These are phyloP conservation scores for Odonthalia washingtoniensis DNA, from an alignment of 31 red algal genomes.

Conservation along the genomic window DNA sequence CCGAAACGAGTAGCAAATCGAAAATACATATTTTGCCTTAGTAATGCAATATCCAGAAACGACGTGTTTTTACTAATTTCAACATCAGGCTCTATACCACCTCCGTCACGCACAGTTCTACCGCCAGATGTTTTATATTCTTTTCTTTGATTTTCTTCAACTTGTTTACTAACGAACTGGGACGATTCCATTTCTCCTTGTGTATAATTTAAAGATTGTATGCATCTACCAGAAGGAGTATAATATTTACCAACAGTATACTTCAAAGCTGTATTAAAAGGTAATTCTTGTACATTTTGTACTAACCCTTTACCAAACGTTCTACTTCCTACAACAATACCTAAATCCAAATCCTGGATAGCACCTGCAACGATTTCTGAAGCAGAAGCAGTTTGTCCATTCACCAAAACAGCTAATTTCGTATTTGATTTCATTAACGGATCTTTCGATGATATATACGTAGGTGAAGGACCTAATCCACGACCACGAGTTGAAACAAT, in stretches of 20 bases:
- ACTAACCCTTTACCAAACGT: constrained; percentile 99
- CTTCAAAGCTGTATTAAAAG: constrained; percentile 91
- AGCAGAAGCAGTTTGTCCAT: constrained; percentile 88
- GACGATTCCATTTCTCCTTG: constrained; percentile 40
- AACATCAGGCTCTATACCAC: constrained; percentile 96
- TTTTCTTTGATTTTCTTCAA: constrained; percentile 65
- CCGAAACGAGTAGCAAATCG: constrained; percentile 89
- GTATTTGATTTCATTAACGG: constrained; percentile 36
- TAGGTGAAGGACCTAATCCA: constrained; percentile 60
- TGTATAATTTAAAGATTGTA: constrained; percentile 88
- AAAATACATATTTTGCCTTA: constrained; percentile 87
- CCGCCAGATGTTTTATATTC: constrained; percentile 84
- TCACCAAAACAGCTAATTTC: constrained; percentile 83
- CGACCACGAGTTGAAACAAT: constrained; percentile 93
- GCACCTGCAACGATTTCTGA: constrained; percentile 97
- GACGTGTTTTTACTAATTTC: constrained; percentile 51
- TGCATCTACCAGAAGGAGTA: constrained; percentile 97
- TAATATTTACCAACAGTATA: constrained; percentile 98
- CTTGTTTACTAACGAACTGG: constrained; percentile 39
- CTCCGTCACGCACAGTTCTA: constrained; percentile 83
- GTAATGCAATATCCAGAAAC: constrained; percentile 79
- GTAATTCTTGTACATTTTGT: constrained; percentile 90
- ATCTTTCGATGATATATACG: constrained; percentile 52
- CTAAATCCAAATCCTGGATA: constrained; percentile 91
- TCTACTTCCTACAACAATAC: constrained; percentile 65